Percentiles rank a stretch among this genome's conserved stretches.
Conservation (phyloP, 2,329 filamentous ascomycete genomes). For the Talaromyces sp. region DNA sequence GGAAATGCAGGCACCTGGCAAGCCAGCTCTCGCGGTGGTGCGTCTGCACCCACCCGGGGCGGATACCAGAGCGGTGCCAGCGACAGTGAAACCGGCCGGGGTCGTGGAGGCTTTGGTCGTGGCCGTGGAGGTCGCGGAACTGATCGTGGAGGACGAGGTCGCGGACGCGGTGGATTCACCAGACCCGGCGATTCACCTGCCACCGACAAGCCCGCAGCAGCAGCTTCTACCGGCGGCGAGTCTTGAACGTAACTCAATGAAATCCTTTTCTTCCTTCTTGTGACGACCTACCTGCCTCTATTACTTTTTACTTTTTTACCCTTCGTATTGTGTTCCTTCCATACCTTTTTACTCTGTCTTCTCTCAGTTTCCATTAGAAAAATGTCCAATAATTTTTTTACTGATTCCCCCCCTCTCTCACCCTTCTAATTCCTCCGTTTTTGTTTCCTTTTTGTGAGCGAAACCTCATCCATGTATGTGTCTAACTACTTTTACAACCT, state of each 20-base stretch:
- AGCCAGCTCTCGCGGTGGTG: conserved; percentile 58
- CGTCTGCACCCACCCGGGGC: conserved; percentile 61
- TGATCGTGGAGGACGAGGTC: conserved; percentile 39
- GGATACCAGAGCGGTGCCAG: conserved; percentile 85
- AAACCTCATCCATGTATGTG: conserved; percentile 15
- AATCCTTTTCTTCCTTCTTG: conserved; percentile 18
- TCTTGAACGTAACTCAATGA: conserved; percentile 23
- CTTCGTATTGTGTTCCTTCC: conserved; percentile 1
- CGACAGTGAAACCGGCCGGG: conserved; percentile 63
- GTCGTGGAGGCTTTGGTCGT: conserved; percentile 56
- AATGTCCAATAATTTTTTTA: conserved; percentile 11
- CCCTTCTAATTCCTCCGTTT: conserved; percentile 19
- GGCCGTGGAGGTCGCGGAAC: conserved; percentile 55
- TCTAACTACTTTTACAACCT: not conserved
- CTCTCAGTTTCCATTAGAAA: conserved; percentile 15
- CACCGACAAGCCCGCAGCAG: conserved; percentile 34
- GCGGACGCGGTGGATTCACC: conserved; percentile 39
- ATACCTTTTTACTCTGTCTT: conserved; percentile 15
- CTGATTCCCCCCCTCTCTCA: conserved; percentile 1
- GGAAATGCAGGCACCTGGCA: conserved; percentile 55
- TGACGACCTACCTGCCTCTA: conserved; percentile 6
- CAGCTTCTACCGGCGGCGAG: conserved; percentile 31
- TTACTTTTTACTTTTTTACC: conserved; percentile 6
- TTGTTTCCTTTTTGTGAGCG: conserved; percentile 22
- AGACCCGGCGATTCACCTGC: conserved; percentile 49